Conservation (phyloP, 495 filamentous ascomycete species). For the Neurospora sp. region DNA sequence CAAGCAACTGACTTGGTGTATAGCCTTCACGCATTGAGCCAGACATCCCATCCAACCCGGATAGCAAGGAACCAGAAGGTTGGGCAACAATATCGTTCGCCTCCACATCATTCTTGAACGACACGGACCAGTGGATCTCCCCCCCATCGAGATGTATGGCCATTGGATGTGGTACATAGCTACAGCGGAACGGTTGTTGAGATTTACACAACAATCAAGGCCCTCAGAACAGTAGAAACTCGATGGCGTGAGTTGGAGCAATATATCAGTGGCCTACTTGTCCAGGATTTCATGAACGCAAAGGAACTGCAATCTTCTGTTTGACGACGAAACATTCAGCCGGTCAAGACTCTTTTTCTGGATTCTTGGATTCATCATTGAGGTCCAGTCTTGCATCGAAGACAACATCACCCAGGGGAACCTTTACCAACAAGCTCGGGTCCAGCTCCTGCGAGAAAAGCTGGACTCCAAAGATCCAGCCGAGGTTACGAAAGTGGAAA, state of each 20-base stretch:
- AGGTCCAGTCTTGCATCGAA: not conserved
- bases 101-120: not conserved
- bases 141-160: not conserved
- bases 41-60: not conserved
- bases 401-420: not conserved
- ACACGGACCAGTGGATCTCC: not conserved
- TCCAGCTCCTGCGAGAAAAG: not conserved
- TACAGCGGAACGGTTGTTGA: not conserved
- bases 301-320: not conserved
- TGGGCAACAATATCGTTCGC: not conserved
- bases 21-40: not conserved
- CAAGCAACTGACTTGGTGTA: not conserved
- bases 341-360: slow-evolving; percentile 10
- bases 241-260: not conserved
- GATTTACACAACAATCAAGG: not conserved
- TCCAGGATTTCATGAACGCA: not conserved
- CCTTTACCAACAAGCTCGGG: not conserved
- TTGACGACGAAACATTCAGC: slow-evolving; percentile 7
- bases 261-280: not conserved
- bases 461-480: not conserved
- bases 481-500: not conserved
- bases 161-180: not conserved
- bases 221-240: not conserved
- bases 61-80: not conserved
- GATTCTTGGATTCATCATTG: not conserved